Evolutionary conservation across 768 basidiomycete species (phyloP).

Genomic region (Saitozyma podzolica): DNA sequence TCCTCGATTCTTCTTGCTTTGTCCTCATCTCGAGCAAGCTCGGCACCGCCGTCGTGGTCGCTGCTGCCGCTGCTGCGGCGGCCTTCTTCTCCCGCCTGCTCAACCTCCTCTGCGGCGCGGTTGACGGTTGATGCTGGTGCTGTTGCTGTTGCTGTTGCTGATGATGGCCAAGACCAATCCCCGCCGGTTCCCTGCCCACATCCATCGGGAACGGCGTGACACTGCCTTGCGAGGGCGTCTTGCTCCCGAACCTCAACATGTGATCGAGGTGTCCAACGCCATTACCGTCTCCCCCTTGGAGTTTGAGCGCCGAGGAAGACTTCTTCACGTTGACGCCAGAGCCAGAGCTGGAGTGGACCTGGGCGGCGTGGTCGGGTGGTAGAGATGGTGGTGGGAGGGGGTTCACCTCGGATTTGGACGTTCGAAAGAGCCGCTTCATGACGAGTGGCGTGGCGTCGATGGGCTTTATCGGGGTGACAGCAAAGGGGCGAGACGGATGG

Average conservation of each 20-base stretch:
- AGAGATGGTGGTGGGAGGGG: slow-evolving; percentile 37
- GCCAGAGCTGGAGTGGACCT: slow-evolving; percentile 8
- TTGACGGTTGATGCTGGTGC: no score
- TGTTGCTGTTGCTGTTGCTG: no score
- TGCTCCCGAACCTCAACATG: neutral
- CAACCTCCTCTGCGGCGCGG: slow-evolving; percentile 4
- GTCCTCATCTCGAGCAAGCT: slow-evolving; percentile 31
- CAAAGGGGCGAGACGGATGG: neutral
- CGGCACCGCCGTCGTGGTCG: slow-evolving; percentile 11
- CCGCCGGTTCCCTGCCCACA: slow-evolving; percentile 14
- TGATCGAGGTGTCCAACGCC: neutral
- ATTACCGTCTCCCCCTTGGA: slow-evolving; percentile 8
- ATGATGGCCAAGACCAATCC: neutral
- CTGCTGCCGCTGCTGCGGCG: neutral
- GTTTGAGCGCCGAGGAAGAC: neutral
- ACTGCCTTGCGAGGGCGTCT: neutral
- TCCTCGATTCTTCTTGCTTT: slow-evolving; percentile 15
- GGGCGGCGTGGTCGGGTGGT: slow-evolving; percentile 3
- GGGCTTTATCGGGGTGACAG: neutral
- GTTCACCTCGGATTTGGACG: slow-evolving; percentile 32
- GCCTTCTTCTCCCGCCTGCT: slow-evolving; percentile 23
- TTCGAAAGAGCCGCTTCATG: slow-evolving; percentile 46
- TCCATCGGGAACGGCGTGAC: slow-evolving; percentile 41
- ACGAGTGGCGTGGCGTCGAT: neutral
- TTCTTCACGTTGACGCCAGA: neutral